A percentile compares a stretch with the other conserved stretches of the same genome.
Conservation (phyloP, 2,329 filamentous ascomycete genomes). For the Alternaria sp. region DNA sequence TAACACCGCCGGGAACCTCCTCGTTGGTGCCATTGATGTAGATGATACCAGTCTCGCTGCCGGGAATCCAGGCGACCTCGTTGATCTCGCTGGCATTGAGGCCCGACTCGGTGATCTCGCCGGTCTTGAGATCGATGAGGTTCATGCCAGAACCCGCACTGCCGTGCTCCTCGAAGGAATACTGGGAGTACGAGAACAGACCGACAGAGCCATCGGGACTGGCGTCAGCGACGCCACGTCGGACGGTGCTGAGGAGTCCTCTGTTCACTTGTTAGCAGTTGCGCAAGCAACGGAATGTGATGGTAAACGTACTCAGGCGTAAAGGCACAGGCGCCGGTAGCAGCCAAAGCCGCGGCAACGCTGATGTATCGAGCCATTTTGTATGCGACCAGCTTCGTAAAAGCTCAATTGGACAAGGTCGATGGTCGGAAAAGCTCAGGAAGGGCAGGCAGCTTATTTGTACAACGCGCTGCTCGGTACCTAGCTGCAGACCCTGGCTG, state of each 20-base stretch:
- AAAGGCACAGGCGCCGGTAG: slow-evolving; percentile 40
- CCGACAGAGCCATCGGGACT: slow-evolving; percentile 70
- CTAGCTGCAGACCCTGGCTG: slow-evolving; percentile 1
- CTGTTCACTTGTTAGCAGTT: slow-evolving; percentile 19
- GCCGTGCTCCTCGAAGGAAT: slow-evolving; percentile 78
- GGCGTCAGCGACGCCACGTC: slow-evolving; percentile 71
- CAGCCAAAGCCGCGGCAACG: slow-evolving; percentile 43
- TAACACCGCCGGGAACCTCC: slow-evolving; percentile 45
- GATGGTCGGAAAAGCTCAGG: slow-evolving; percentile 19
- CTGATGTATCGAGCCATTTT: slow-evolving; percentile 45
- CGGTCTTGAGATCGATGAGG: slow-evolving; percentile 42
- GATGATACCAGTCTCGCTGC: slow-evolving; percentile 60
- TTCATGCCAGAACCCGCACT: slow-evolving; percentile 60
- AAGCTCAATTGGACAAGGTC: slow-evolving; percentile 37
- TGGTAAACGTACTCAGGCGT: slow-evolving; percentile 42
- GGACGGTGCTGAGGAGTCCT: slow-evolving; percentile 71
- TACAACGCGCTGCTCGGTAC: slow-evolving; percentile 16
- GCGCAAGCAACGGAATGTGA: neutral
- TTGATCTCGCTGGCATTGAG: slow-evolving; percentile 42
- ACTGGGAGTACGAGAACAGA: slow-evolving; percentile 74
- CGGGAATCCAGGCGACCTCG: slow-evolving; percentile 44
- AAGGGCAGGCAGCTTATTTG: slow-evolving; percentile 34
- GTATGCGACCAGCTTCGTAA: slow-evolving; percentile 33
- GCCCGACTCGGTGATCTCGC: slow-evolving; percentile 41
- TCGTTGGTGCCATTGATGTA: slow-evolving; percentile 72